A percentile compares a stretch with the other conserved stretches of the same genome.
These are phyloP conservation scores for Lentinula aciculospora DNA, from an alignment of 768 basidiomycete species.

Conservation along the genomic window DNA sequence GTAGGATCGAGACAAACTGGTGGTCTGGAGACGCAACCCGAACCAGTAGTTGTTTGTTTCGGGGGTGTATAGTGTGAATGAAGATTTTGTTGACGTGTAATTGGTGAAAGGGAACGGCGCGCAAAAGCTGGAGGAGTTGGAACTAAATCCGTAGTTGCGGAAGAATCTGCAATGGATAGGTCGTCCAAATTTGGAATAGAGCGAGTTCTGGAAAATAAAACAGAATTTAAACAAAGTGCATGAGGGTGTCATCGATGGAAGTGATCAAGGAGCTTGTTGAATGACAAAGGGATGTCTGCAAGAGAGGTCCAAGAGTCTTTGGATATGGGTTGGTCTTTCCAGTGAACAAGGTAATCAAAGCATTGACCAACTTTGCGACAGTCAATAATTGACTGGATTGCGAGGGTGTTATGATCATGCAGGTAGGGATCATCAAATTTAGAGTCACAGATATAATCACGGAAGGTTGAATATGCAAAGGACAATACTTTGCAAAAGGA, in stretches of 20 bases:
- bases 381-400: slow-evolving; percentile 6
- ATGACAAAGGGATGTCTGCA: not conserved
- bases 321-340: not conserved
- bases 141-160: not conserved
- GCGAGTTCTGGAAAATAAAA: slow-evolving; percentile 2
- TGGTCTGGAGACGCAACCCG: slow-evolving; percentile 10
- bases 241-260: slow-evolving; percentile 1
- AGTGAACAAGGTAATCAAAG: slow-evolving; percentile 8
- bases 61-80: slow-evolving; percentile 7
- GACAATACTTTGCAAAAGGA: too few species aligned
- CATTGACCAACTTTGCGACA: slow-evolving; percentile 4
- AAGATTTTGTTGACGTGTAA: not conserved
- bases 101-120: not conserved
- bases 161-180: not conserved
- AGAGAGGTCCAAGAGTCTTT: slow-evolving; percentile 9
- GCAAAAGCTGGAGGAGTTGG: not conserved
- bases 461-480: too few species aligned
- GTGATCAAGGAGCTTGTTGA: slow-evolving; percentile 4
- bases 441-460: too few species aligned
- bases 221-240: not conserved
- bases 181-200: not conserved
- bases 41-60: slow-evolving; percentile 9
- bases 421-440: too few species aligned
- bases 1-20: slow-evolving; percentile 1
- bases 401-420: too few species aligned